Evolutionary conservation across 1,284 basidiomycete species (phyloP), one percentile per base, ranked within the genome.

Genomic region (Fomitopsis palustris): DNA sequence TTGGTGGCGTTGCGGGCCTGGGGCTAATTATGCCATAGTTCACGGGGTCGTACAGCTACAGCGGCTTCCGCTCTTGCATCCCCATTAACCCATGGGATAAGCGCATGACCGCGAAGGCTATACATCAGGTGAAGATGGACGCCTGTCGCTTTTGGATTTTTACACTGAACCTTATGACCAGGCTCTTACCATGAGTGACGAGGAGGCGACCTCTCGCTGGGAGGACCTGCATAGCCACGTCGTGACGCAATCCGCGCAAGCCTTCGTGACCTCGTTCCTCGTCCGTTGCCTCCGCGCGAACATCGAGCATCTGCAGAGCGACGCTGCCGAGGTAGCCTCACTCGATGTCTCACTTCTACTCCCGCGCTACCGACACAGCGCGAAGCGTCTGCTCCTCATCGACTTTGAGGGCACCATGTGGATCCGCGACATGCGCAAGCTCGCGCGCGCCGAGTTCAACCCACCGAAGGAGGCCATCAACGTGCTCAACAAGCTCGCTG

Each of bases 141-240:
- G 16, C 2, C 4, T 12, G 19, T 51, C 3, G 4, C 29, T n/a
- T 25, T 21, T 49, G 67, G 39, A 10, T 16, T 5, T 6, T 55
- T 9, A 16, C 17, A 16, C 65, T 43, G 3, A 8, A 43, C 56
- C 31, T 14, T 6, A 14, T 16, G 16, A 9, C 14, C 68, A 77
- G 69, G 92, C 91, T 17, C 74, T 95, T 39, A 91, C 85, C 0
- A 95, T 94, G 92, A 73, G 72, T 53, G 84, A 87, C 45, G 84
- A 87, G 1, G 91, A 95, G 70, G 85, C 86, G 5, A 71, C 74
- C 9, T 82, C 83, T 31, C 84, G 92, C 8, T 95, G 93, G 93
- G 85, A 88, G 77, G 93, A 95, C 64, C 77, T 95, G 0, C 90
- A 95, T 70, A 85, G 84, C 61, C 92, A 94, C 64, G 93, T 95